phyloP scores from a whole-genome alignment of 768 basidiomycete genomes.

The Leccinum disarticulatum region DNA sequence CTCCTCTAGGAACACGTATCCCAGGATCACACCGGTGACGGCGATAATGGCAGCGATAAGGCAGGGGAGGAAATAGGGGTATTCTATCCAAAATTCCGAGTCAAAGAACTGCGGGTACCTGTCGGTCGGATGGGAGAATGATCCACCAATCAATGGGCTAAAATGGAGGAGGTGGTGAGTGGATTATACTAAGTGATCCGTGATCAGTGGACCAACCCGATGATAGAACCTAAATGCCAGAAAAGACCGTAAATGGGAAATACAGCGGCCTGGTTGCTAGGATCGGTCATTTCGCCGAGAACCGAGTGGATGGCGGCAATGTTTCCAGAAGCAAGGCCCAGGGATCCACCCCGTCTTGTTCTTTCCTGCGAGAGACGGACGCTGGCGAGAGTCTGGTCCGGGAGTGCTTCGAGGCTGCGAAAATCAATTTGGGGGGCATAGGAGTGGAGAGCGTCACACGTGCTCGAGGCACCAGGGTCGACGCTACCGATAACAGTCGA shows the following conservation, averaged over 20 bases:
- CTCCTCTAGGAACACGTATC: conserved; percentile 55
- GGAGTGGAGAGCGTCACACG: too few species aligned
- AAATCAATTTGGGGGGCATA: too few species aligned
- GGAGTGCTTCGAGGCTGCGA: too few species aligned
- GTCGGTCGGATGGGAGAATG: conserved; percentile 54
- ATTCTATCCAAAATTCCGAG: conserved; percentile 41
- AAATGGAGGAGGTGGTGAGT: conserved; percentile 8
- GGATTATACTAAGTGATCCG: background rate
- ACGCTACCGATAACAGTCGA: too few species aligned
- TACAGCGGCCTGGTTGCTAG: conserved; percentile 57
- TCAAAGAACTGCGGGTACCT: conserved; percentile 49
- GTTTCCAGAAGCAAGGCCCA: conserved; percentile 63
- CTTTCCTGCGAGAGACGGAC: too few species aligned
- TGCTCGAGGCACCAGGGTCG: too few species aligned
- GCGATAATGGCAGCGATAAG: conserved; percentile 46
- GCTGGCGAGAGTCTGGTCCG: too few species aligned
- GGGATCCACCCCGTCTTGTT: too few species aligned
- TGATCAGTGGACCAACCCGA: conserved; percentile 45
- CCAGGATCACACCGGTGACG: conserved; percentile 41
- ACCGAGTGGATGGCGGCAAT: conserved; percentile 63
- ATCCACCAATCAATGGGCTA: conserved; percentile 64
- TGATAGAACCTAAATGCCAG: conserved; percentile 59
- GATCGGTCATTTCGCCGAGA: conserved; percentile 64
- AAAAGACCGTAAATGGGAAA: conserved; percentile 63
- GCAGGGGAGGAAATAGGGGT: conserved; percentile 67